Percentiles rank a stretch among this genome's conserved stretches.
Evolutionary conservation across 495 filamentous ascomycete species (phyloP).

Genomic region (Wilcoxina mikolae): DNA sequence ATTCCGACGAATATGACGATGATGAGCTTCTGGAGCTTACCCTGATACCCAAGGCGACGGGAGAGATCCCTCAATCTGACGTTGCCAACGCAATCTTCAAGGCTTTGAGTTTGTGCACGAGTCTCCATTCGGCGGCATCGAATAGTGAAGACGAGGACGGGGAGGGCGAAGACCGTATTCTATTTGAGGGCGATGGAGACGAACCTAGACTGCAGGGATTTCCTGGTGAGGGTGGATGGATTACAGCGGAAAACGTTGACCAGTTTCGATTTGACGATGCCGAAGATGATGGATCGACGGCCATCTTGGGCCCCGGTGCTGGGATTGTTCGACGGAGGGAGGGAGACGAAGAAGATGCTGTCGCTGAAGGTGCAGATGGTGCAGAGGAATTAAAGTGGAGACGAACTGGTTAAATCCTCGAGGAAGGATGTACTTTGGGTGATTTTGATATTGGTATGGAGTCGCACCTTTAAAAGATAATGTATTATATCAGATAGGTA

Average conservation of each 20-base stretch:
- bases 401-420: constrained; percentile 37
- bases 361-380: constrained; percentile 28
- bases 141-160: constrained; percentile 39
- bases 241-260: constrained; percentile 86
- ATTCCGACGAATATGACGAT: constrained; percentile 49
- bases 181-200: constrained; percentile 43
- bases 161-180: constrained; percentile 36
- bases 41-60: constrained; percentile 41
- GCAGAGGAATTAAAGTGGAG: constrained; percentile 41
- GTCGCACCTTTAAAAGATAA: not conserved
- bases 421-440: not conserved
- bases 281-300: constrained; percentile 37
- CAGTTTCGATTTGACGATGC: constrained; percentile 53
- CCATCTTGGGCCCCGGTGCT: constrained; percentile 40
- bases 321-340: constrained; percentile 41
- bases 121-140: constrained; percentile 74
- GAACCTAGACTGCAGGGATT: constrained; percentile 43
- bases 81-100: constrained; percentile 48
- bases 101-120: constrained; percentile 71
- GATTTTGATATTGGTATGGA: not conserved
- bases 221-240: constrained; percentile 83
- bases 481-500: not conserved
- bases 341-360: constrained; percentile 30
- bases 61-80: constrained; percentile 27
- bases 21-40: constrained; percentile 58